Base-by-base conservation (phyloP, 148 eudicot genomes). In the Cornus kousa region DNA sequence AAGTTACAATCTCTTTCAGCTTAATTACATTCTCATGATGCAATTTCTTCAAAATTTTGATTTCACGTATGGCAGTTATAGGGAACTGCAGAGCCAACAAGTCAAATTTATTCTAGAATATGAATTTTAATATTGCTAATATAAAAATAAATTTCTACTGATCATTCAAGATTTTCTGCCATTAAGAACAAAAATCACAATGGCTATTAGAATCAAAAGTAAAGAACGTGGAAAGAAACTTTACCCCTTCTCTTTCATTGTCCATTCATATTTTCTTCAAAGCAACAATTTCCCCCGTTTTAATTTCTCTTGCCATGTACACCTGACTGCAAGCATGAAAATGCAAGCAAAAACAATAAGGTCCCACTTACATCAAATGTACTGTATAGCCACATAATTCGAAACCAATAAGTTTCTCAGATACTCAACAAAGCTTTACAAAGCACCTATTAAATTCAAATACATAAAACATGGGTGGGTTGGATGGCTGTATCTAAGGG, bases 1-100 rank as follows among this genome's bases (percentile, higher is more conserved):
- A 90, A 40, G 91, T 90, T 43, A 90, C 93, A 78, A 90, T 90
- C 83, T 90, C 93, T 85, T 88, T 88, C 78, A 88, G 82, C 81
- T 85, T 82, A 37, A 90, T 88, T 35, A 90, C 90, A 85, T 90
- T 90, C 62, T 90, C 91, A 78, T 90, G 93, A 72, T 90, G 91
- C 77, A 90, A 85, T 83, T 90, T 90, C 87, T 87, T 90, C 64
- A 90, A 79, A 69, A 90, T 85, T 82, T 90, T 90, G 71, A 90
- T 90, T 77, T 90, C 93, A 22, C 93, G 90, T 19, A 90, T 88
- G 19, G 93, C 93, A 60, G 93, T 90, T 74, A 90, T 90, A 12
- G 93, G 93, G 70, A 90, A 90, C 93, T 90, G 87, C 80, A 86
- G 17, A 62, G 80, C 14, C 67, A 43, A 75, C 8, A 62, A 20